Percentiles rank a stretch among this genome's conserved stretches.
Evolutionary conservation across 148 eudicot genomes (phyloP).

Genomic region (Dysphania ambrosioides): DNA sequence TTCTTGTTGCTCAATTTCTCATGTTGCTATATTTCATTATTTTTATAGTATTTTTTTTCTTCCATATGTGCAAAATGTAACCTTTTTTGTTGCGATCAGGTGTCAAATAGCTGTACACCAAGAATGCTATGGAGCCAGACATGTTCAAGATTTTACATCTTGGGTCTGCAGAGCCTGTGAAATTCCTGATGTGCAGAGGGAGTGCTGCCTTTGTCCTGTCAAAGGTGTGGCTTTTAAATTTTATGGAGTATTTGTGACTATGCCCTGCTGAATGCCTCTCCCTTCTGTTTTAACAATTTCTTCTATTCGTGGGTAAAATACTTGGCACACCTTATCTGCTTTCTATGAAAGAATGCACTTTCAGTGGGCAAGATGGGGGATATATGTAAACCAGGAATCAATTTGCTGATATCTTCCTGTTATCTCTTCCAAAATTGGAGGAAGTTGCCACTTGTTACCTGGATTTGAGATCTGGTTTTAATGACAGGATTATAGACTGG

Average conservation of each 20-base stretch:
- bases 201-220: constrained; percentile 95
- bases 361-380: not conserved
- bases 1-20: constrained; percentile 1
- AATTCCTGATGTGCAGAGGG: constrained; percentile 53
- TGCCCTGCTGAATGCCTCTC: not conserved
- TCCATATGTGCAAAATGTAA: not conserved
- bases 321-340: not conserved
- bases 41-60: no score
- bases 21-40: not conserved
- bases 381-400: not conserved
- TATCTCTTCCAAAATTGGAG: not conserved
- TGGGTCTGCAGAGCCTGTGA: constrained; percentile 99
- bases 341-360: not conserved
- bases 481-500: not conserved
- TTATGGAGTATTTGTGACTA: not conserved
- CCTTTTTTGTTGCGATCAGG: constrained; percentile 31
- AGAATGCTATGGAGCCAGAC: constrained; percentile 84
- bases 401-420: not conserved
- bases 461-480: not conserved
- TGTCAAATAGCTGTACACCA: constrained; percentile 99
- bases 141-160: constrained; percentile 64
- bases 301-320: not conserved
- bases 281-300: not conserved
- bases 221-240: constrained; percentile 49
- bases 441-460: not conserved